Evolutionary conservation across 495 filamentous ascomycete species (phyloP), one percentile per base, ranked within the genome.

Genomic region (Darksidea phi): DNA sequence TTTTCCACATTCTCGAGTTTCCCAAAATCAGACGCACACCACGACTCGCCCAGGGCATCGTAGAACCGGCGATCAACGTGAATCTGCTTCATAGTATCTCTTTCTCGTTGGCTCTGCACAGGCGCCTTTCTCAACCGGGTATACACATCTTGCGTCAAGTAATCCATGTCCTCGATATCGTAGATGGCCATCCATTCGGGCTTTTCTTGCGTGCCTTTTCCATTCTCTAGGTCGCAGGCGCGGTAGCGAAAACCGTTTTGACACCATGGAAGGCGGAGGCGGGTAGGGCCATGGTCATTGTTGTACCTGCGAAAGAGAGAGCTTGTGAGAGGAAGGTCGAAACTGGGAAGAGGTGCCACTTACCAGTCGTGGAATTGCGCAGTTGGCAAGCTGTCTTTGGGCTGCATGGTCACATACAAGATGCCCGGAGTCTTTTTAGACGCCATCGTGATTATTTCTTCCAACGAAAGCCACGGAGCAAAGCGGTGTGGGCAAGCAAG

Each of bases 351-450:
- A 43, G 18, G 41, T 15, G 41, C 15, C 15, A 43, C 41, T 43
- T 43, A 43, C 89, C 89, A 94, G 71, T 92, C 88, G 73, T 91
- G 87, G 76, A 92, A 91, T 68, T 88, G 84, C 57, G 82, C 77
- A 45, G 78, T 68, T n/a, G 84, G 79, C 52, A 90, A 78, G 26
- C 78, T 79, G 61, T 77, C 76, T 62, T 78, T 76, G 63, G 87
- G 87, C 69, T 89, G 83, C 87, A 90, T 90, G 23, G 87, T 89
- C 69, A 90, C 88, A 68, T 85, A 89, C 67, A 91, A 83, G 64
- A 88, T 82, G 43, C 88, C 88, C 17, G 85, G 68, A 6, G 61
- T 70, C 4, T 43, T 43, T 15, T 43, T 43, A 13, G 15, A 15
- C 41, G 41, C 41, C 41, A 43, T 43, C 6, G 5, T 52, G 28